A percentile compares a stretch with the other conserved stretches of the same genome.
These are phyloP conservation scores for Sugiyamaella pinicola DNA, from an alignment of 1,139 yeast genomes.

Conservation along the genomic window DNA sequence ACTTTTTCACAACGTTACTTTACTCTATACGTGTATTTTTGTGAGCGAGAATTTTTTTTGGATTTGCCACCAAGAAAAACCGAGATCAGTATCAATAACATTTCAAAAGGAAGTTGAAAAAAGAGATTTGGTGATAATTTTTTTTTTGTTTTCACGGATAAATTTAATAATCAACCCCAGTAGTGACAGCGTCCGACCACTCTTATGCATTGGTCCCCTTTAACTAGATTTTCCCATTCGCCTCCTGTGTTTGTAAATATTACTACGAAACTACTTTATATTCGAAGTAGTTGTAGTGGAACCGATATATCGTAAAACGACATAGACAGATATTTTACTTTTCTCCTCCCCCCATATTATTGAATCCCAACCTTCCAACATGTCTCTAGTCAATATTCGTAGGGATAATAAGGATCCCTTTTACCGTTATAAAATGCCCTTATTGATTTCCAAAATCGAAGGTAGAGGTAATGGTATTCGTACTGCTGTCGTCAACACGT, in stretches of 20 bases:
- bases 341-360: neutral
- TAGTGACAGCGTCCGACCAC: conserved; percentile 22
- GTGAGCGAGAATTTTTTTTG: neutral
- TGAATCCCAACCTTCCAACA: conserved; percentile 36
- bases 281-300: conserved; percentile 17
- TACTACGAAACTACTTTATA: conserved; percentile 15
- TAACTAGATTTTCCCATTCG: conserved; percentile 22
- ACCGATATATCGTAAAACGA: conserved; percentile 7
- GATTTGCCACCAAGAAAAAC: neutral
- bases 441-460: conserved; percentile 94
- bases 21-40: neutral
- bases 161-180: neutral
- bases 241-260: conserved; percentile 18
- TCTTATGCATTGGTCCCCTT: conserved; percentile 33
- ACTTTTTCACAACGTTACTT: no score
- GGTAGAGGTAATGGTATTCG: conserved; percentile 99
- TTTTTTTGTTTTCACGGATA: neutral
- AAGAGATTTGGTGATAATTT: neutral
- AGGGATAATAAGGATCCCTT: conserved; percentile 98
- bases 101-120: neutral
- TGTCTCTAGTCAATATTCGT: conserved; percentile 91
- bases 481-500: conserved; percentile 86
- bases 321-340: neutral
- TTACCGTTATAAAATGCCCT: conserved; percentile 99
- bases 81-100: no score